Conservation (phyloP, 2,329 filamentous ascomycete genomes). For the Magnaporthiopsis incrustans region DNA sequence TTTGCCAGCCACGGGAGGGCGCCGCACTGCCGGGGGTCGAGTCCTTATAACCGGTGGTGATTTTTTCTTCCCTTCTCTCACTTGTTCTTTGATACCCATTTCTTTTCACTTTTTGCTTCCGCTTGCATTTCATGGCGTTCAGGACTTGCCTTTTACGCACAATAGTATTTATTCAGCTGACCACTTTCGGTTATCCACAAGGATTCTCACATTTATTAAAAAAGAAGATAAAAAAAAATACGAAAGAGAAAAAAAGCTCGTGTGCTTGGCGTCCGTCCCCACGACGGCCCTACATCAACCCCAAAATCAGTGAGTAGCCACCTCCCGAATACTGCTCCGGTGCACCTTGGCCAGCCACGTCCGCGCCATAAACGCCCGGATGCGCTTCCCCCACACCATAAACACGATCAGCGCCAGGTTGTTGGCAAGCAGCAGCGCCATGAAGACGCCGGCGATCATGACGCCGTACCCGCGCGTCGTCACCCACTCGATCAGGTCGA, state of each 20-base stretch:
- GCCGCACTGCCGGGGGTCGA: background rate
- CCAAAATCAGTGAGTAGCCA: conserved; percentile 20
- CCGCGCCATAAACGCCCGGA: conserved; percentile 33
- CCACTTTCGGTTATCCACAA: background rate
- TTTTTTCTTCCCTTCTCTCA: background rate
- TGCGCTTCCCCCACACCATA: conserved; percentile 41
- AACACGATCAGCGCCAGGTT: conserved; percentile 40
- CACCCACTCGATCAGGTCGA: conserved; percentile 44
- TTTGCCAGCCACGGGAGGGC: conserved; percentile 1
- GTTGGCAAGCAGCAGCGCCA: conserved; percentile 38
- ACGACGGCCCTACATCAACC: no score
- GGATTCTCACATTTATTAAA: background rate
- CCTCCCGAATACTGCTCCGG: conserved; percentile 23
- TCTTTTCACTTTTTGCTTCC: background rate
- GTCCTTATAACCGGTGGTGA: conserved; percentile 2
- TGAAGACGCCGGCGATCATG: conserved; percentile 43
- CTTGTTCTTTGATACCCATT: background rate
- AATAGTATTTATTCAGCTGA: background rate
- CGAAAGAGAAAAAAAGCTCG: background rate
- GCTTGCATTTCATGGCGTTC: background rate
- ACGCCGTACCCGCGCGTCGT: conserved; percentile 37
- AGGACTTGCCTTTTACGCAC: background rate
- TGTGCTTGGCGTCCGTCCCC: background rate
- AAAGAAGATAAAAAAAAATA: no score
- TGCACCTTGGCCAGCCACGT: conserved; percentile 42